phyloP scores from a whole-genome alignment of 108 stramenopile species.

The Asterionellopsis glacialis region DNA sequence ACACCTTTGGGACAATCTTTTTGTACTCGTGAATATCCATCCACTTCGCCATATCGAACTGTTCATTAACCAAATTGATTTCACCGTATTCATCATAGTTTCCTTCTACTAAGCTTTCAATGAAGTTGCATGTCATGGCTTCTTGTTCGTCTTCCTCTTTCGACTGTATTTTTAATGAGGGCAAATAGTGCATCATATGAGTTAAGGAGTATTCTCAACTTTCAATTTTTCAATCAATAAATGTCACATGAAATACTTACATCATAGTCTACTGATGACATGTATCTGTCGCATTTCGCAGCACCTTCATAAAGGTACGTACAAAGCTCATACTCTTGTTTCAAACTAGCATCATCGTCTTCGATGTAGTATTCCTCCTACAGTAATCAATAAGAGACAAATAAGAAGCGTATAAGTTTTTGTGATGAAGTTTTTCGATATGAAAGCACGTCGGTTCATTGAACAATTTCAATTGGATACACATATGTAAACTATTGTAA shows the following conservation, averaged over 20 bases:
- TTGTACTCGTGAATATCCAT: constrained; percentile 1
- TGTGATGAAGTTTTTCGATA: no score
- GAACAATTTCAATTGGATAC: no score
- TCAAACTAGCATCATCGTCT: constrained; percentile 28
- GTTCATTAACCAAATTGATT: constrained; percentile 18
- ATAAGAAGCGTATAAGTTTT: no score
- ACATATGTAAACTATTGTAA: constrained; percentile 4
- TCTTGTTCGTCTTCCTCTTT: constrained; percentile 31
- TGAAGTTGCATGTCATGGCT: constrained; percentile 59
- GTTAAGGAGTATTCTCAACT: not conserved
- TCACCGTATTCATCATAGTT: constrained; percentile 74
- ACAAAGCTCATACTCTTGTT: constrained; percentile 49
- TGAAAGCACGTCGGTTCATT: no score
- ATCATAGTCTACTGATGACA: constrained; percentile 4
- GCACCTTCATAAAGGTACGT: constrained; percentile 45
- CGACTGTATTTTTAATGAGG: constrained; percentile 17
- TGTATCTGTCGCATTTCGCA: constrained; percentile 74
- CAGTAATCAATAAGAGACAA: not conserved
- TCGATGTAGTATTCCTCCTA: constrained; percentile 30
- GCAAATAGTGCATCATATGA: constrained; percentile 7
- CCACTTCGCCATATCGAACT: constrained; percentile 2
- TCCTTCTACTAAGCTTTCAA: constrained; percentile 56
- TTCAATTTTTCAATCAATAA: constrained; percentile 4
- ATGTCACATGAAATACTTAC: not conserved
- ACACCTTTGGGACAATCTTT: not conserved